A percentile compares a stretch with the other conserved stretches of the same genome.
Evolutionary conservation across 225 moss, liverwort and hornwort species (phyloP).

Genomic region (Polytrichum formosum): DNA sequence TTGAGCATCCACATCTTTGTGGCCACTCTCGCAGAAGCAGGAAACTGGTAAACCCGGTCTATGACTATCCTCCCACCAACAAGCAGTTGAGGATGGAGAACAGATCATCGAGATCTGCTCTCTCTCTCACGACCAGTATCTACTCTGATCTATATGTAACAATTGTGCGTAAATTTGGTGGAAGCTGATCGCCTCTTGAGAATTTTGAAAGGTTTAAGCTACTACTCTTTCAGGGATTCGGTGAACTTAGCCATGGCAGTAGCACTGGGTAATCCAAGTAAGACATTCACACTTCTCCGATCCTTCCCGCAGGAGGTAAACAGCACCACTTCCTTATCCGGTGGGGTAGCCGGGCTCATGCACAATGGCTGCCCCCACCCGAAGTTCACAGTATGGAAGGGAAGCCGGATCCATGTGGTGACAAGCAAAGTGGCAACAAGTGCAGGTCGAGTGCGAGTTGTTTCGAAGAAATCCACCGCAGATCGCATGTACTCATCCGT

Average conservation of each 20-base stretch:
- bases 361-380: slow-evolving; percentile 77
- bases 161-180: too few species aligned
- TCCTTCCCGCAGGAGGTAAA: slow-evolving; percentile 62
- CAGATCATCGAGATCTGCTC: too few species aligned
- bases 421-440: slow-evolving; percentile 49
- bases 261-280: slow-evolving; percentile 49
- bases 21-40: too few species aligned
- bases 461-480: slow-evolving; percentile 66
- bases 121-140: too few species aligned
- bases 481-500: slow-evolving; percentile 75
- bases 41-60: too few species aligned
- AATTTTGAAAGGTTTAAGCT: too few species aligned
- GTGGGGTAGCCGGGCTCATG: slow-evolving; percentile 61
- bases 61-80: too few species aligned
- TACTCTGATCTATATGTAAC: too few species aligned
- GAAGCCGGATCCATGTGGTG: slow-evolving; percentile 68
- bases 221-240: neutral
- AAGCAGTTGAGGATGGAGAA: too few species aligned
- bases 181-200: too few species aligned
- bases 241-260: slow-evolving; percentile 45
- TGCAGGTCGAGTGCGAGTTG: slow-evolving; percentile 56
- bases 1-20: too few species aligned
- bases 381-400: slow-evolving; percentile 66
- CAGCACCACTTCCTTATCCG: slow-evolving; percentile 64
- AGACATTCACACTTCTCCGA: slow-evolving; percentile 48